A percentile compares a stretch with the other conserved stretches of the same genome.
Evolutionary conservation across 2,329 filamentous ascomycete species (phyloP).

Genomic region (Dryadomyces sulphureus): DNA sequence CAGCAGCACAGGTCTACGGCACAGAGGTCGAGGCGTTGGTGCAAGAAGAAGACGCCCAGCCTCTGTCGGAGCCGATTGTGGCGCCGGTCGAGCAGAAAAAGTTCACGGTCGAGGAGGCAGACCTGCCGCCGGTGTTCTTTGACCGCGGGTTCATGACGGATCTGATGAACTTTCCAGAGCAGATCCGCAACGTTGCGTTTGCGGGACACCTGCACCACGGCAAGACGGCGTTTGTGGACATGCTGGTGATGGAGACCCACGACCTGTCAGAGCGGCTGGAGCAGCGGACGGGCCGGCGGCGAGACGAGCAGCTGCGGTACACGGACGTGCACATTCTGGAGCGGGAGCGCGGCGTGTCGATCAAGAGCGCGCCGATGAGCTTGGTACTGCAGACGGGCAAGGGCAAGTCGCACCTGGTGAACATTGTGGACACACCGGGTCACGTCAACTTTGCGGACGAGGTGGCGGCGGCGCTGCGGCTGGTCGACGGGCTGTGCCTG

Average conservation of each 20-base stretch:
- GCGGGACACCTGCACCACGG: constrained; percentile 92
- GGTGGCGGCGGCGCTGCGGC: constrained; percentile 70
- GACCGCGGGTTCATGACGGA: constrained; percentile 88
- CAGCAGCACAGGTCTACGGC: constrained; percentile 91
- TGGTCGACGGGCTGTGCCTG: constrained; percentile 84
- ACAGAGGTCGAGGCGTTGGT: constrained; percentile 89
- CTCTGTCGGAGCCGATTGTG: constrained; percentile 82
- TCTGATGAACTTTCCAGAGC: constrained; percentile 88
- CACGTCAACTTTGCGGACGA: constrained; percentile 99
- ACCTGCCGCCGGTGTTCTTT: constrained; percentile 78
- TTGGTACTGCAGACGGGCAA: constrained; percentile 75
- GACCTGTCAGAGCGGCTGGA: constrained; percentile 68
- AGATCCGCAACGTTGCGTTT: constrained; percentile 83
- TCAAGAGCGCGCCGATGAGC: constrained; percentile 91
- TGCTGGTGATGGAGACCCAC: constrained; percentile 92
- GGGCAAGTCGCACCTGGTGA: constrained; percentile 89
- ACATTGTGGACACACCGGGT: constrained; percentile 89
- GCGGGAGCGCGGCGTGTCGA: constrained; percentile 75
- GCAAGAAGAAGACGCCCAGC: constrained; percentile 93
- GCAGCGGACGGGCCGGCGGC: constrained; percentile 63
- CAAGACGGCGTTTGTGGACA: constrained; percentile 97
- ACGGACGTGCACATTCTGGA: constrained; percentile 87
- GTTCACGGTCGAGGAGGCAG: constrained; percentile 83
- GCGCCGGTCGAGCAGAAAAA: constrained; percentile 89
- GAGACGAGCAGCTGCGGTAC: constrained; percentile 84